Conservation (phyloP, 2,329 filamentous ascomycete genomes). For the Teratosphaeria zuluensis region DNA sequence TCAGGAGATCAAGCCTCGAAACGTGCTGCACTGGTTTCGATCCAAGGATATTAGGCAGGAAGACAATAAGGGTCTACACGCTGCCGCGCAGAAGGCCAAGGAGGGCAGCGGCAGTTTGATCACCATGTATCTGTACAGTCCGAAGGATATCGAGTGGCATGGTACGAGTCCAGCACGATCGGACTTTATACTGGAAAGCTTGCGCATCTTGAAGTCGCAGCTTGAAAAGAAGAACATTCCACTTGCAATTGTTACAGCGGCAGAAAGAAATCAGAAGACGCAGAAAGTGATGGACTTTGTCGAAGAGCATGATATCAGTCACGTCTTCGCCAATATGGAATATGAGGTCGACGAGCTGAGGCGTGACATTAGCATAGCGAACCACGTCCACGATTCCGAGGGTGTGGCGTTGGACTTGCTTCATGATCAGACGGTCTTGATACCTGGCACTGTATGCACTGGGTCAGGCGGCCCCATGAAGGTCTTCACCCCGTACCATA, state of each 20-base stretch:
- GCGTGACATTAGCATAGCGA: constrained; percentile 36
- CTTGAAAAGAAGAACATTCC: constrained; percentile 41
- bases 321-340: constrained; percentile 53
- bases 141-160: constrained; percentile 42
- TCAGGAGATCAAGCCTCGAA: constrained; percentile 28
- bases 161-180: constrained; percentile 39
- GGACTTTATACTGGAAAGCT: constrained; percentile 39
- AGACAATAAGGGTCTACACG: constrained; percentile 40
- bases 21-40: constrained; percentile 43
- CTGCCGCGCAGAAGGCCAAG: constrained; percentile 38
- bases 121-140: constrained; percentile 38
- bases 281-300: constrained; percentile 34
- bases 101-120: constrained; percentile 34
- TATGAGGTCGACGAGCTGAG: constrained; percentile 87
- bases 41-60: constrained; percentile 42
- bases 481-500: constrained; percentile 44
- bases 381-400: constrained; percentile 24
- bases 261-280: constrained; percentile 34
- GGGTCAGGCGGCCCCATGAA: constrained; percentile 39
- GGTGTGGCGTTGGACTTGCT: constrained; percentile 33
- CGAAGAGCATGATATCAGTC: constrained; percentile 34
- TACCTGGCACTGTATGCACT: constrained; percentile 35
- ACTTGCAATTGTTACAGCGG: constrained; percentile 35
- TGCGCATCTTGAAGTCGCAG: constrained; percentile 37
- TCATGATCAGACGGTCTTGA: constrained; percentile 42